A percentile compares a stretch with the other conserved stretches of the same genome.
phyloP scores from a whole-genome alignment of 2,329 filamentous ascomycete genomes.

The Metarhizium album region DNA sequence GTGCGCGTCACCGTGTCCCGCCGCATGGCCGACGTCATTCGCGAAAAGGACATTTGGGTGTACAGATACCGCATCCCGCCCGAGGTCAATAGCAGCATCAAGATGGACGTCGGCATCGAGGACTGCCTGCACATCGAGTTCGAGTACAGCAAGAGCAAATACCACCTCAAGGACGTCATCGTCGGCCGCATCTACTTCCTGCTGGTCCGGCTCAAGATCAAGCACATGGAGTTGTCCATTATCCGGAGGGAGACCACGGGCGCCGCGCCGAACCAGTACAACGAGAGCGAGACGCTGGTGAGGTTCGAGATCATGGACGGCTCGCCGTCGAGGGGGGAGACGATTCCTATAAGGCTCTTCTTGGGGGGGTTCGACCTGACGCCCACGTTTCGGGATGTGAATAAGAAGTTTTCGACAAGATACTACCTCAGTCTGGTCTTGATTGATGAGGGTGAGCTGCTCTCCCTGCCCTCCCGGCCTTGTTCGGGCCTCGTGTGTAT shows the following conservation, averaged over 20 bases:
- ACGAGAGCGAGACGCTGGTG: constrained; percentile 96
- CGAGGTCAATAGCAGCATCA: constrained; percentile 96
- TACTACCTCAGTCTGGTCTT: constrained; percentile 96
- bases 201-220: constrained; percentile 94
- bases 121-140: constrained; percentile 99
- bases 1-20: constrained; percentile 92
- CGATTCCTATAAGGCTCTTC: constrained; percentile 94
- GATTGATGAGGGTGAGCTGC: constrained; percentile 72
- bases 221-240: constrained; percentile 98
- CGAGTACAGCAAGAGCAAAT: constrained; percentile 98
- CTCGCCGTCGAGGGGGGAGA: constrained; percentile 88
- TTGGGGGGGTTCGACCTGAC: constrained; percentile 95
- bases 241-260: constrained; percentile 95
- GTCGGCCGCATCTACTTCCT: constrained; percentile 98
- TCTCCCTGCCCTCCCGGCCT: no score
- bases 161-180: constrained; percentile 98
- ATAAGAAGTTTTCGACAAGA: constrained; percentile 98
- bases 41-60: constrained; percentile 99
- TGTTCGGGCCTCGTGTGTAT: background rate
- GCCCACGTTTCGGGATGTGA: constrained; percentile 96
- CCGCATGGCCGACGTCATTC: constrained; percentile 94
- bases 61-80: constrained; percentile 97
- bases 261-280: constrained; percentile 95
- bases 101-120: constrained; percentile 99
- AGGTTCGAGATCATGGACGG: constrained; percentile 99